Evolutionary conservation across 202 grass and related monocot genomes (phyloP), one percentile per base, ranked within the genome.

Genomic region (Elaeis oleifera): DNA sequence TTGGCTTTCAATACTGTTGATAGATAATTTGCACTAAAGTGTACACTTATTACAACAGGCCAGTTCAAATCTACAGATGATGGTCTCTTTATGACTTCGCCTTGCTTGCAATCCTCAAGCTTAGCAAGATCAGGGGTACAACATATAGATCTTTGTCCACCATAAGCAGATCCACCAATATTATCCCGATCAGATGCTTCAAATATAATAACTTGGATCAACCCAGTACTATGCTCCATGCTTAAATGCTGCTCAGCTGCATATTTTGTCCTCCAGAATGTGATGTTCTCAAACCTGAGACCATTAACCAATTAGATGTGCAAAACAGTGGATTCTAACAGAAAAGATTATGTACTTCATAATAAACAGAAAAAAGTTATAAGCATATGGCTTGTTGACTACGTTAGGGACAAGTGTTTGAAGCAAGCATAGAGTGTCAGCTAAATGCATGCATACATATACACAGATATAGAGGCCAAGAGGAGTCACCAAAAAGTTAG

Each of bases 41-140:
- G 94, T 52, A 78, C 89, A 31, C 68, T 75, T 24, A 99, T 31
- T 51, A 89, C 75, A 53, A 78, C 6, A 20, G 94, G 94, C 94
- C 94, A 99, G 63, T 82, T 82, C 22, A 69, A 55, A 64, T 99
- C 88, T 75, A 81, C 75, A 53, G 82, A 83, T 16, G 94, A 99
- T 56, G 88, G 88, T 53, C 79, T 85, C 49, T 63, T 92, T 56
- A 99, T 99, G 59, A 99, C 84, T 76, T 94, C 84, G 13, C 94
- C 94, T 87, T 99, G 88, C 70, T 82, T 99, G 72, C 94, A 99
- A 26, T 88, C 82, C 39, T 90, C 88, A 27, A 90, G 71, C 71
- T 99, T 99, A 69, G 94, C 82, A 58, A 99, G 88, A 73, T 99
- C 94, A n/a, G 94, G 94, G 6, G 88, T 99, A 68, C 94, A 99